Base-by-base conservation (phyloP, 495 filamentous ascomycete species). In the Coniosporium apollinis region DNA sequence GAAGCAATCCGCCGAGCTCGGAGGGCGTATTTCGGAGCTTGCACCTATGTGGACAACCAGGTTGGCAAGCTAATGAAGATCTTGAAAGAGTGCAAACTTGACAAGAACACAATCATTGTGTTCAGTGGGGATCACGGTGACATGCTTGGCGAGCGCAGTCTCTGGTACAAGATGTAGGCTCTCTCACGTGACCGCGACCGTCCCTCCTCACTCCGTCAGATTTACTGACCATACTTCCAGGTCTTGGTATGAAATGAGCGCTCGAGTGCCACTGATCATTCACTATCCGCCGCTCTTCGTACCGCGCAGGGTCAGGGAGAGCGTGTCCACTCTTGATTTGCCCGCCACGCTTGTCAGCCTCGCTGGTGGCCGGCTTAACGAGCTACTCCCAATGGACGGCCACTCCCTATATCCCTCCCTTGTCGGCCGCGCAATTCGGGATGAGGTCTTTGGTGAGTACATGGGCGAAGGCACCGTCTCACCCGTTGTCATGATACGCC, bases 151-250 rank as follows among this genome's bases (percentile, higher is more conserved):
- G 83, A 93, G 57, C 69, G 83, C 17, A 79, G 79, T 0, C 57
- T 93, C 24, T 93, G 83, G 83, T 93, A 92, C 64, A 92, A 92
- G 64, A 92, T 92, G 83, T 75, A 65, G n/a, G n/a, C n/a, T n/a
- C n/a, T n/a, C n/a, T n/a, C n/a, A n/a, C n/a, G n/a, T n/a, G n/a
- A n/a, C n/a, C n/a, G n/a, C n/a, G n/a, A n/a, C n/a, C n/a, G n/a
- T n/a, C n/a, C n/a, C n/a, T n/a, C n/a, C n/a, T n/a, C n/a, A n/a
- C n/a, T n/a, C n/a, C n/a, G n/a, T n/a, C n/a, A n/a, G n/a, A n/a
- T n/a, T n/a, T n/a, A n/a, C n/a, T n/a, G n/a, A n/a, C n/a, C n/a
- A n/a, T n/a, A n/a, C n/a, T n/a, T n/a, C n/a, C n/a, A n/a, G n/a
- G n/a, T n/a, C n/a, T 42, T 92, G 82, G 64, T 87, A 79, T 47